Percentiles rank a stretch among this genome's conserved stretches.
These are phyloP conservation scores for Kingdonia uniflora DNA, from an alignment of 164 flowering plant species.

Conservation along the genomic window DNA sequence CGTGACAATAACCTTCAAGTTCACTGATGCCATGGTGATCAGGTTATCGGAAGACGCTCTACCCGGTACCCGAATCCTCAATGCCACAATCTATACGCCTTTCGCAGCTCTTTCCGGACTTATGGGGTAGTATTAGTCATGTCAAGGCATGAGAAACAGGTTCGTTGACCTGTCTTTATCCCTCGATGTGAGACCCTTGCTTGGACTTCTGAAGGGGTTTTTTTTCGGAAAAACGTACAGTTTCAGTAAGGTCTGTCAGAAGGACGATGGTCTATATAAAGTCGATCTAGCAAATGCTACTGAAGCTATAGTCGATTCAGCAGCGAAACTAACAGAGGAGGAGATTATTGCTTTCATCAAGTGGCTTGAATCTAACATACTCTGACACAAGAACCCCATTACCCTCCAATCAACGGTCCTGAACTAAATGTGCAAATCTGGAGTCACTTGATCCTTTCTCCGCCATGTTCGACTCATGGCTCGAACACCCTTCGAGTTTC, in stretches of 20 bases:
- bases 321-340: slow-evolving; percentile 22
- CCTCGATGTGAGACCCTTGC: slow-evolving; percentile 33
- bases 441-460: slow-evolving; percentile 24
- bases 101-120: slow-evolving; percentile 48
- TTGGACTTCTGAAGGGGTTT: slow-evolving; percentile 33
- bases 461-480: slow-evolving; percentile 24
- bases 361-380: slow-evolving; percentile 27
- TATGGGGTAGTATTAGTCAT: slow-evolving; percentile 42
- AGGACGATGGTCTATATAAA: slow-evolving; percentile 10
- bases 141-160: slow-evolving; percentile 26
- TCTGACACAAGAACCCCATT: background rate
- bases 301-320: slow-evolving; percentile 19
- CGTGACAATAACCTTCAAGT: slow-evolving; percentile 35
- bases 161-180: slow-evolving; percentile 40
- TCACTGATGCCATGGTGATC: slow-evolving; percentile 33
- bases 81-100: slow-evolving; percentile 17
- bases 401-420: slow-evolving; percentile 16
- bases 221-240: slow-evolving; percentile 68
- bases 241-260: slow-evolving; percentile 24
- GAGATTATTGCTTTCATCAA: slow-evolving; percentile 40
- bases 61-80: background rate
- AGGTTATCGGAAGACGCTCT: slow-evolving; percentile 33
- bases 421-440: slow-evolving; percentile 39
- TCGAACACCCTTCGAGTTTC: slow-evolving; percentile 32
- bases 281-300: slow-evolving; percentile 22